Evolutionary conservation across 345 rosid species (phyloP).

Genomic region (Corymbia maculata): DNA sequence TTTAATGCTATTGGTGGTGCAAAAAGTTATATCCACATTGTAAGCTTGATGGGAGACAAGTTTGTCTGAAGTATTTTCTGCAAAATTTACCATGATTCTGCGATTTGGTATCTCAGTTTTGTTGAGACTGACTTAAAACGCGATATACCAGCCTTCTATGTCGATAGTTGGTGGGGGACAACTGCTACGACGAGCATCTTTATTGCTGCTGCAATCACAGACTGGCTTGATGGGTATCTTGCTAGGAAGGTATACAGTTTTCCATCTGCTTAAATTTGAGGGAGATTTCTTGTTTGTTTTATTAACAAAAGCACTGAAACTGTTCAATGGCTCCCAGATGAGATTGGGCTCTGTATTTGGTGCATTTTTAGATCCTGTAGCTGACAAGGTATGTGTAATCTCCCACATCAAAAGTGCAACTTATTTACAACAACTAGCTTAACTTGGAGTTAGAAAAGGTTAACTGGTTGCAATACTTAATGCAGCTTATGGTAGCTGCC

Average conservation of each 20-base stretch:
- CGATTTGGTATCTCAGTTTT: neutral
- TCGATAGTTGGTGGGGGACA: slow-evolving; percentile 89
- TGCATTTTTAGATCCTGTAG: slow-evolving; percentile 98
- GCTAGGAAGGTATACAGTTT: slow-evolving; percentile 70
- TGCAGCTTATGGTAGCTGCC: slow-evolving; percentile 98
- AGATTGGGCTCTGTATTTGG: slow-evolving; percentile 79
- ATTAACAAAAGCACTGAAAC: neutral
- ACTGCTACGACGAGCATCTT: slow-evolving; percentile 89
- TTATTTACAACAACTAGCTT: neutral
- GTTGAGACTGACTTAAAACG: neutral
- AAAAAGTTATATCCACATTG: neutral
- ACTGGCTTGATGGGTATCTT: slow-evolving; percentile 98
- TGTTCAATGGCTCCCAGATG: slow-evolving; percentile 50
- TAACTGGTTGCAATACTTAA: neutral
- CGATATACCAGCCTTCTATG: slow-evolving; percentile 57
- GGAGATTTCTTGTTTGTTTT: neutral
- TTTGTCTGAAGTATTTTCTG: neutral
- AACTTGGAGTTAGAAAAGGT: neutral
- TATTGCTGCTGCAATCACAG: slow-evolving; percentile 90
- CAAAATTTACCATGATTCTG: neutral
- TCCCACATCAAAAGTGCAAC: neutral
- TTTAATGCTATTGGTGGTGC: neutral
- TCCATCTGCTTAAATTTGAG: neutral
- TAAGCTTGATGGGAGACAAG: neutral
- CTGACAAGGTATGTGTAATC: slow-evolving; percentile 68